phyloP scores from a whole-genome alignment of 1,139 yeast species.

The Diutina catenulata region DNA sequence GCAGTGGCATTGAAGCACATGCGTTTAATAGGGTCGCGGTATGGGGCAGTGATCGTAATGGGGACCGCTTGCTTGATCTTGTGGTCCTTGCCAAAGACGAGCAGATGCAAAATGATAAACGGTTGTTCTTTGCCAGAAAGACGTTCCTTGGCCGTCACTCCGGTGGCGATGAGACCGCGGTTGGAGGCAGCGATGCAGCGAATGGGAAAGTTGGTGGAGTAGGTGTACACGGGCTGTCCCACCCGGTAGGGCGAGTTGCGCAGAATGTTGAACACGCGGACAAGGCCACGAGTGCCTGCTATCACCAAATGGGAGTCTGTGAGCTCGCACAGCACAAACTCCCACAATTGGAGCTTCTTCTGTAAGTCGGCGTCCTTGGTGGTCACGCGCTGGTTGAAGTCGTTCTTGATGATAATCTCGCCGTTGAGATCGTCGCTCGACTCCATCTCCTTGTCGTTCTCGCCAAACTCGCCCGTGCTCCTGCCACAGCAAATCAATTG shows the following conservation, averaged over 20 bases:
- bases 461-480: constrained; percentile 56
- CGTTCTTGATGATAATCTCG: constrained; percentile 9
- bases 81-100: constrained; percentile 13
- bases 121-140: constrained; percentile 68
- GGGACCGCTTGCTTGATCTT: constrained; percentile 33
- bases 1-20: constrained; percentile 64
- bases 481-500: constrained; percentile 54
- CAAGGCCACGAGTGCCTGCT: constrained; percentile 63
- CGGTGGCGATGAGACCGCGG: constrained; percentile 62
- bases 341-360: constrained; percentile 40
- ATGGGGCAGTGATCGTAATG: constrained; percentile 71
- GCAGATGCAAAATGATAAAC: constrained; percentile 54
- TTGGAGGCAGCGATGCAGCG: constrained; percentile 63
- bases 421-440: constrained; percentile 24
- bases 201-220: constrained; percentile 63
- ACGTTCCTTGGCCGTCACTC: constrained; percentile 71
- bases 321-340: constrained; percentile 52
- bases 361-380: constrained; percentile 14
- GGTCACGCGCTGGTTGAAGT: constrained; percentile 8
- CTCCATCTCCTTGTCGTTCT: constrained; percentile 17
- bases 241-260: constrained; percentile 22
- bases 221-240: constrained; percentile 60
- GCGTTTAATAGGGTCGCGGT: constrained; percentile 71
- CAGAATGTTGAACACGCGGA: constrained; percentile 44
- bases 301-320: constrained; percentile 51